Evolutionary conservation across 129 eudicot genomes (phyloP), one percentile per base, ranked within the genome.

Genomic region (Tagetes erecta): DNA sequence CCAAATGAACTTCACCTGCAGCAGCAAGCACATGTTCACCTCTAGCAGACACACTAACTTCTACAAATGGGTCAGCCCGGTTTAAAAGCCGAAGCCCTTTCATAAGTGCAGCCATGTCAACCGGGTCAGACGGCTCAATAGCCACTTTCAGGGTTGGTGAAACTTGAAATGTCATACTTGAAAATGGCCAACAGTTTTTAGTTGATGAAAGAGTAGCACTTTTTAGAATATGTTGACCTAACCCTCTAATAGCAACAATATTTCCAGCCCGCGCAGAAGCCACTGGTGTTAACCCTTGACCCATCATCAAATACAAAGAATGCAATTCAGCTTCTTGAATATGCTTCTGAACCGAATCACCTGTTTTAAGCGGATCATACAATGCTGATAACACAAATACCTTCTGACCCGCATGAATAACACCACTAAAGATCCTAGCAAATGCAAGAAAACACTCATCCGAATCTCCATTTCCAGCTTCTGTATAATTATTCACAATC

Each of bases 1-100:
- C 97, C 13, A 95, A 77, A 78, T 95, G 99, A 76, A 95, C 97
- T 80, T 95, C 99, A 64, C 99, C 99, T 52, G 99, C 99, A 39
- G 99, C 96, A 66, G 99, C 88, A 78, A 95, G 96, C 52, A 95
- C 97, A 69, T 95, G 97, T 82, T 95, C 99, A 13, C 99, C 99
- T 80, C 96, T 85, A 44, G 91, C 80, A 77, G 97, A 95, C 70
- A 95, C 90, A 63, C 96, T 80, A 36, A 95, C 92, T 83, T 95
- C 99, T n/a, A 94, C 97, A 84, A 91, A 95, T 4, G 99, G 99
- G 76, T 95, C 97, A 7, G 97, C 97, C 44, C 91, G 93, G 52
- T 95, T 95, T 6, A 95, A 64, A n/a, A 88, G 92, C 78, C 96
- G 84, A 47, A 95, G 81, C 14, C 99, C 99, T 78, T 87, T 95